Base-by-base conservation (phyloP, 2,329 filamentous ascomycete species). In the Colletotrichum lindemuthianum region DNA sequence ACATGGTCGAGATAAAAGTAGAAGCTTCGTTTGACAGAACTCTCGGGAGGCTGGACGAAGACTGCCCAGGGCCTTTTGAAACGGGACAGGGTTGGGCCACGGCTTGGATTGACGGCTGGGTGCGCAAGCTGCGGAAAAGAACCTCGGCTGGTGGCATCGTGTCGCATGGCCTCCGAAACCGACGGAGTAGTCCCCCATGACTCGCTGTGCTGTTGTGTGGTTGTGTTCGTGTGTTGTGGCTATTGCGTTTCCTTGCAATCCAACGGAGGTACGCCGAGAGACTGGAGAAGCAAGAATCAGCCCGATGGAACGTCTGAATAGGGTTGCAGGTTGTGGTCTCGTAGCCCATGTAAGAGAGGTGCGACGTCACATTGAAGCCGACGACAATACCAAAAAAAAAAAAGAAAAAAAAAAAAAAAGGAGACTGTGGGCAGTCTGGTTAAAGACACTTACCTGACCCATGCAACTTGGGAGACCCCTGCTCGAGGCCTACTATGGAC, bases 31-130 rank as follows among this genome's bases (percentile, higher is more conserved):
- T 41, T 47, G 48, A 40, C 43, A 57, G 36, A 33, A 10, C 12
- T 44, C 15, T n/a, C 47, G 32, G 44, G 39, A 44, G 37, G 37
- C 47, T 40, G 48, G 36, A 59, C 49, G 44, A 55, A 54, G n/a
- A 41, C 41, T 16, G 49, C 41, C n/a, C 43, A 9, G 13, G 3
- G 11, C 43, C 15, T 9, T 9, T 16, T 10, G 9, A 9, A 6
- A 9, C 37, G 9, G 37, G 4, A 6, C 37, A n/a, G 41, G 34
- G 37, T 45, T 43, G 37, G 55, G 55, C 15, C n/a, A n/a, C 16
- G 34, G 15, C 13, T 39, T 56, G 53, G 48, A 43, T 47, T 43
- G 43, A 32, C 41, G 33, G 37, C 13, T 10, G 9, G 13, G 9
- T 40, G 37, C 6, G 37, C 11, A 45, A 16, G 15, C 43, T 16